phyloP scores from a whole-genome alignment of 768 basidiomycete genomes.

The Suillus discolor region DNA sequence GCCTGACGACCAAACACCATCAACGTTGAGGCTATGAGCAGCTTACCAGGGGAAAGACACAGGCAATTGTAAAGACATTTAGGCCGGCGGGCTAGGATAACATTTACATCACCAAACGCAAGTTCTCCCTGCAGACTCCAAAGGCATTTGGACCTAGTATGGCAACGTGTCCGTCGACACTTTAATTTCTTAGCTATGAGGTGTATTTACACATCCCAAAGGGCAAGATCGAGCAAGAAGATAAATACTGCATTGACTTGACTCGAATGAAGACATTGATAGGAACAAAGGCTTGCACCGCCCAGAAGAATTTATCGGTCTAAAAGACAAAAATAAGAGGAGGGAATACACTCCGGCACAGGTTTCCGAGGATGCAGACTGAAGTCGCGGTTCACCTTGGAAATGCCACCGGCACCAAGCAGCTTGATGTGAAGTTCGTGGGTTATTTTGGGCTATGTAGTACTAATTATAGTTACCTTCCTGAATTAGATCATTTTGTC shows the following conservation, averaged over 20 bases:
- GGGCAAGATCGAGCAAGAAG: too few relatives aligned
- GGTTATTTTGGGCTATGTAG: not conserved
- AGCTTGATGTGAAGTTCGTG: not conserved
- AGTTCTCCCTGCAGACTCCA: not conserved
- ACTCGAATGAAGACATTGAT: too few relatives aligned
- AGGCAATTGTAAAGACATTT: too few relatives aligned
- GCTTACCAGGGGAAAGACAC: slow-evolving; percentile 3
- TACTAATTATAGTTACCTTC: not conserved
- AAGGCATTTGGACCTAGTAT: not conserved
- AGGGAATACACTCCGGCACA: too few relatives aligned
- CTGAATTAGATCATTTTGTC: slow-evolving; percentile 5
- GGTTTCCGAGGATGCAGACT: too few relatives aligned
- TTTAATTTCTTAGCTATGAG: slow-evolving; percentile 43
- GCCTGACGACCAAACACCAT: slow-evolving; percentile 1
- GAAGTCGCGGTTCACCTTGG: not conserved
- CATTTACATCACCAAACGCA: not conserved
- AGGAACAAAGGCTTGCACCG: too few relatives aligned
- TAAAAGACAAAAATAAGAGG: too few relatives aligned
- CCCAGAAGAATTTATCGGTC: too few relatives aligned
- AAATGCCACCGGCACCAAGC: not conserved
- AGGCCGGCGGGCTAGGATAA: slow-evolving; percentile 4
- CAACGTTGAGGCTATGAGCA: not conserved
- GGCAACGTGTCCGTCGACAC: slow-evolving; percentile 17
- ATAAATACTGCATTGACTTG: slow-evolving; percentile 40
- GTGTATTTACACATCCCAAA: too few relatives aligned